A percentile compares a stretch with the other conserved stretches of the same genome.
Evolutionary conservation across 768 basidiomycete species (phyloP).

Genomic region (Cyclocybe cylindracea): DNA sequence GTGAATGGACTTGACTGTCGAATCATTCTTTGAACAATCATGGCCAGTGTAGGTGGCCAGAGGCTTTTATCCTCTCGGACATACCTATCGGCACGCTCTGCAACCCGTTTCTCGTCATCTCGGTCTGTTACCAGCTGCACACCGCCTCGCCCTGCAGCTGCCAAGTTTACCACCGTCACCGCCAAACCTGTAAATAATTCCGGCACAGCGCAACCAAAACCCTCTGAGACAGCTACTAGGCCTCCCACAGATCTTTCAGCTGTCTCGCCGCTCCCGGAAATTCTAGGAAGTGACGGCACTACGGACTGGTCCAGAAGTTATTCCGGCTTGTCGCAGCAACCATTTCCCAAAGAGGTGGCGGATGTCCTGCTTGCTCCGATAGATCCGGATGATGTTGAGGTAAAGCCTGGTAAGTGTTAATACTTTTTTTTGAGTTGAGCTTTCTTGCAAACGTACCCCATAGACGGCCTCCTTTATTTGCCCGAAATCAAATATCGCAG

Average conservation of each 20-base stretch:
- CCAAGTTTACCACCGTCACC: background rate
- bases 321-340: constrained; percentile 71
- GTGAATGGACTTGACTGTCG: no score
- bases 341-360: constrained; percentile 76
- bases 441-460: no score
- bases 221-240: background rate
- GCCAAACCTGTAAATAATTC: background rate
- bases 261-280: constrained; percentile 14
- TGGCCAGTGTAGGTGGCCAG: no score
- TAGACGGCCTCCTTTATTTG: constrained; percentile 92
- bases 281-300: constrained; percentile 20
- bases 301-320: constrained; percentile 93
- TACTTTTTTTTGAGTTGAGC: no score
- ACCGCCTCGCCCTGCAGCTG: background rate
- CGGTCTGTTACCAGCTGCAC: background rate
- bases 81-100: no score
- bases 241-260: background rate
- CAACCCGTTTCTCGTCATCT: no score
- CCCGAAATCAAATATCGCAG: constrained; percentile 97
- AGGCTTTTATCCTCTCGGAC: no score
- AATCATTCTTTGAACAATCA: no score
- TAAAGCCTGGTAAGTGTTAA: constrained; percentile 79
- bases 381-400: constrained; percentile 80
- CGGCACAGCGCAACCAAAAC: background rate
- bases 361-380: constrained; percentile 75